phyloP scores from a whole-genome alignment of 2,329 filamentous ascomycete species.

The Akanthomyces lecanii region DNA sequence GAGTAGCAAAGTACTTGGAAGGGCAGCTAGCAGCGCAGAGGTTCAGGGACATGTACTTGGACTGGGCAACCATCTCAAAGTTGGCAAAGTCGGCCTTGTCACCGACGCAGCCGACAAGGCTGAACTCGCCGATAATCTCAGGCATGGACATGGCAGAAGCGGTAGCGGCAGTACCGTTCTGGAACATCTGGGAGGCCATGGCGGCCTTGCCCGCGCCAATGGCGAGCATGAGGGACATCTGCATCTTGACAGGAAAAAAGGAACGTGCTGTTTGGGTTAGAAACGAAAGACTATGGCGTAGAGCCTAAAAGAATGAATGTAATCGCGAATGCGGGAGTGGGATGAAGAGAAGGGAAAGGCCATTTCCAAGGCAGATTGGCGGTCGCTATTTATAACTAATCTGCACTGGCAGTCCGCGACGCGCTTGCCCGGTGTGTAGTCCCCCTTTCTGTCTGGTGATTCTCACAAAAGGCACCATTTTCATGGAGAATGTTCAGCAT shows the following conservation, averaged over 20 bases:
- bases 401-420: not conserved
- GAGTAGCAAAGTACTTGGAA: constrained; percentile 25
- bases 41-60: constrained; percentile 22
- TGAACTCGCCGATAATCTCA: constrained; percentile 11
- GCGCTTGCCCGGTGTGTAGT: not conserved
- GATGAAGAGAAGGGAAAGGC: constrained; percentile 16
- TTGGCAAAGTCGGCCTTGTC: constrained; percentile 26
- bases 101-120: constrained; percentile 25
- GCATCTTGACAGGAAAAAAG: constrained; percentile 24
- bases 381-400: constrained; percentile 27
- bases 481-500: not conserved
- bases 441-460: not conserved
- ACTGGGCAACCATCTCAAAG: constrained; percentile 21
- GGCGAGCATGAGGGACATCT: constrained; percentile 28
- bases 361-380: constrained; percentile 19
- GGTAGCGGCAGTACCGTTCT: not conserved
- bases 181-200: constrained; percentile 22
- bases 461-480: not conserved
- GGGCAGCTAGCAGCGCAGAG: constrained; percentile 26
- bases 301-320: constrained; percentile 25
- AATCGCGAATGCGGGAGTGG: constrained; percentile 29
- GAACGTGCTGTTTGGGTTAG: constrained; percentile 4
- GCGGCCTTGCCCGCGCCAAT: constrained; percentile 30
- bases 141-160: constrained; percentile 1
- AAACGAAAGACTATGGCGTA: constrained; percentile 27